Conservation (phyloP, 1,284 basidiomycete genomes). For the Ceratobasidium papillatum region DNA sequence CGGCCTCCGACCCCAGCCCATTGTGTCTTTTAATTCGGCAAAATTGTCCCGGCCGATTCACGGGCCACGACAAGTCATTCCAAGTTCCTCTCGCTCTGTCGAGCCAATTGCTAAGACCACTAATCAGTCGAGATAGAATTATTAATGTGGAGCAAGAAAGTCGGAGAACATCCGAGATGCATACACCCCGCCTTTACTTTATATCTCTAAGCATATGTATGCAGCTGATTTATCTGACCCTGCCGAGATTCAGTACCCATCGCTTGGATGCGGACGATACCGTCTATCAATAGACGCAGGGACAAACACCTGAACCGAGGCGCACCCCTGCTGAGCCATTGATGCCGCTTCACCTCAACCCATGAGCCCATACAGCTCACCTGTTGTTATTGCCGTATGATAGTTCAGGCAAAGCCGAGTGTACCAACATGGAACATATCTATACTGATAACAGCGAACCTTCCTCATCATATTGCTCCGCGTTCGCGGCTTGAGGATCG, state of each 20-base stretch:
- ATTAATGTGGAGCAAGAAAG: background rate
- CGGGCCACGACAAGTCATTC: background rate
- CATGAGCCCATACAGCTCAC: no score
- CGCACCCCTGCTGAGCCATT: background rate
- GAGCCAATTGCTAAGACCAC: background rate
- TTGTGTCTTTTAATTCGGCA: background rate
- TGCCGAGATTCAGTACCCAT: background rate
- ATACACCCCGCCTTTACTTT: background rate
- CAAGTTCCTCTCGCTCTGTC: background rate
- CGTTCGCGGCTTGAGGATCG: background rate
- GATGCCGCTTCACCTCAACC: background rate
- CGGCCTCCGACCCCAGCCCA: conserved; percentile 22
- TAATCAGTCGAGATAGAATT: background rate
- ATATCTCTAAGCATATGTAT: background rate
- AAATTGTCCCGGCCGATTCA: background rate
- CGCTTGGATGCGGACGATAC: background rate
- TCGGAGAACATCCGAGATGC: background rate
- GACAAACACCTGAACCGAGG: background rate
- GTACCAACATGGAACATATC: background rate
- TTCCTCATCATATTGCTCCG: background rate
- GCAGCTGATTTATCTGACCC: background rate
- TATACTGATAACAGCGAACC: background rate
- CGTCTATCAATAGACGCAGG: background rate
- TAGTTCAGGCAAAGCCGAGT: no score
- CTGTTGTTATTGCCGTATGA: no score